Evolutionary conservation across 768 basidiomycete genomes (phyloP), one percentile per base, ranked within the genome.

Genomic region (Tubosaeta sp.): DNA sequence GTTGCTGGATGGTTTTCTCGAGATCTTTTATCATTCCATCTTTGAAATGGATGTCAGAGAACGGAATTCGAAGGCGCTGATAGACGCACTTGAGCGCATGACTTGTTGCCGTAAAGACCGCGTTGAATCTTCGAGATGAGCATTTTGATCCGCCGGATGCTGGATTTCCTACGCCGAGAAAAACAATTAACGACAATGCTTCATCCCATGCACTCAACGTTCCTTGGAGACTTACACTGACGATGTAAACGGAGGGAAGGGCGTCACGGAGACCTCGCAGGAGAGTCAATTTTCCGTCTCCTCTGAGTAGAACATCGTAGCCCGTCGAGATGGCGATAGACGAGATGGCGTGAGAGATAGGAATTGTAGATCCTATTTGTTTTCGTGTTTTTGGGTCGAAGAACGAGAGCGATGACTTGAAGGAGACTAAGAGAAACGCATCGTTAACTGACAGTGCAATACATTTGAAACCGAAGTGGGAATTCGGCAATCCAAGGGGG

Each of bases 341-440:
- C 24, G 4, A 19, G 24, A 48, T 6, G 42, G 6, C 3, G 8
- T 3, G 8, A 3, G 44, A 11, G 22, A 55, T 53, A 21, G 29
- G 16, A 13, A 56, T 34, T 11, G 30, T 3, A 11, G 48, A 7
- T 16, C 56, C 53, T 1, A 56, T 48, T 25, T 34, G 29, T 18
- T 44, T 38, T 35, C 4, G 45, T 2, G 55, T 55, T 3, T 14
- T 13, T 3, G 25, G 46, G n/a, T 57, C 49, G 36, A 41, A 56
- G 22, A 57, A 51, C 1, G 54, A 44, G 22, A 57, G 42, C 0
- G 49, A 51, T 4, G 44, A 30, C 1, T 27, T 19, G 6, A 13
- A 30, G 9, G 41, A 46, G 16, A 25, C 41, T 22, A 45, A 48
- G 27, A 56, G 22, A 14, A 55, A 44, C 16, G 12, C 1, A 12